phyloP scores from a whole-genome alignment of 257 asterid species.

The Ajuga chamaepitys region DNA sequence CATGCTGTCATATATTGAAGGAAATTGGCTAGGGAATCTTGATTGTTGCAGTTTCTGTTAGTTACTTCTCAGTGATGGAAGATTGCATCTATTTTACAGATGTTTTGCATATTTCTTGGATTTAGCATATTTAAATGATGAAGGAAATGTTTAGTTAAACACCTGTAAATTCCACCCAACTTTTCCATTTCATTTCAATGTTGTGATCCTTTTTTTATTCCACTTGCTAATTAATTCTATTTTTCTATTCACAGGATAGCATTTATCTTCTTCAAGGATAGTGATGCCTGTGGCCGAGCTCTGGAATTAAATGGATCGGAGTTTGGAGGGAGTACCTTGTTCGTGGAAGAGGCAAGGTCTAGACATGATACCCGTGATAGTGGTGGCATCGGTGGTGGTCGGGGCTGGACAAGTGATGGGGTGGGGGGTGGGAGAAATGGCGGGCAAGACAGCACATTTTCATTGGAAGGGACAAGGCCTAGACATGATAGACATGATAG shows the following conservation, averaged over 20 bases:
- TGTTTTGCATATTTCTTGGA: too few relatives aligned
- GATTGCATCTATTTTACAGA: too few relatives aligned
- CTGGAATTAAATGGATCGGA: constrained; percentile 45
- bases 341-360: too few relatives aligned
- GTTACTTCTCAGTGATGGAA: too few relatives aligned
- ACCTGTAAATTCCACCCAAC: background rate
- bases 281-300: constrained; percentile 45
- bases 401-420: too few relatives aligned
- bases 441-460: too few relatives aligned
- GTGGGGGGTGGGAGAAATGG: too few relatives aligned
- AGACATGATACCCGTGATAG: too few relatives aligned
- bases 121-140: background rate
- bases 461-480: constrained; percentile 63
- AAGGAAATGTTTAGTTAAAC: background rate
- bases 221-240: background rate
- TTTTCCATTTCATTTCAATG: too few relatives aligned
- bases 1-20: background rate
- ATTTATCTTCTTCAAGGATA: constrained; percentile 45
- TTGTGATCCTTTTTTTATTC: background rate
- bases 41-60: background rate
- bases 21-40: background rate
- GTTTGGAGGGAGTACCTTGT: constrained; percentile 27
- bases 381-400: too few relatives aligned
- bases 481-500: constrained; percentile 38
- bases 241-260: constrained; percentile 47